These are phyloP conservation scores for Pestalotiopsis sp. DNA, from an alignment of 2,329 filamentous ascomycete genomes.

Conservation along the genomic window DNA sequence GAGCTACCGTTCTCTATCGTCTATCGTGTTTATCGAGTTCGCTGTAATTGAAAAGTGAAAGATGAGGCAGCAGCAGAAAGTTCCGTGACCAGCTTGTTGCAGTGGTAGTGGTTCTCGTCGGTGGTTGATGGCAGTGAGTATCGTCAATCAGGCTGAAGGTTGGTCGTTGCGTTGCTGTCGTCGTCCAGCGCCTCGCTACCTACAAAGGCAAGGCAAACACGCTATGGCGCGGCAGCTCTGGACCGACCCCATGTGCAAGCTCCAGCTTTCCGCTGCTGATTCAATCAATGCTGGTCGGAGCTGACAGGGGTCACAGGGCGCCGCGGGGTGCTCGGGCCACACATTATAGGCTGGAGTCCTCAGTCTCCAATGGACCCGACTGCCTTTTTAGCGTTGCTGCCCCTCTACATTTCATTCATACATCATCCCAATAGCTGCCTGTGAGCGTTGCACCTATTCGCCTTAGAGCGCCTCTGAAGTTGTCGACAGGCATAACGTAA, in stretches of 20 bases:
- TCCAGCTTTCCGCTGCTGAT: neutral
- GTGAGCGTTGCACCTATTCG: neutral
- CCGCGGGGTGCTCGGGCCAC: constrained; percentile 8
- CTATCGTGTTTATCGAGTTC: neutral
- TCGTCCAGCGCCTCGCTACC: constrained; percentile 28
- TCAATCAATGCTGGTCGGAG: constrained; percentile 1
- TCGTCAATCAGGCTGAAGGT: constrained; percentile 11
- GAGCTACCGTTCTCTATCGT: neutral
- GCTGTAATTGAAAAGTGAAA: neutral
- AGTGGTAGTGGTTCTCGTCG: neutral
- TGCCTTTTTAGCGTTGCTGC: constrained; percentile 6
- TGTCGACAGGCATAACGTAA: constrained; percentile 8
- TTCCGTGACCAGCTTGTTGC: neutral
- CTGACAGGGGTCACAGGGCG: constrained; percentile 7
- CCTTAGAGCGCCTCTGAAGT: neutral
- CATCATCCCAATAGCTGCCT: constrained; percentile 8
- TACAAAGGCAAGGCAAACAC: constrained; percentile 42
- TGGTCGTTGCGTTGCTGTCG: constrained; percentile 24
- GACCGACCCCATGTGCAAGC: neutral
- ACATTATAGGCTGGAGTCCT: neutral
- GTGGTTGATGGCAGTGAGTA: constrained; percentile 8
- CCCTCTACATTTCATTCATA: constrained; percentile 1
- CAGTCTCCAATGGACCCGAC: neutral
- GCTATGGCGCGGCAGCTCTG: constrained; percentile 39
- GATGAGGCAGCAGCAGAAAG: neutral